phyloP scores from a whole-genome alignment of 2,329 filamentous ascomycete genomes.

The Alternaria arbusti region DNA sequence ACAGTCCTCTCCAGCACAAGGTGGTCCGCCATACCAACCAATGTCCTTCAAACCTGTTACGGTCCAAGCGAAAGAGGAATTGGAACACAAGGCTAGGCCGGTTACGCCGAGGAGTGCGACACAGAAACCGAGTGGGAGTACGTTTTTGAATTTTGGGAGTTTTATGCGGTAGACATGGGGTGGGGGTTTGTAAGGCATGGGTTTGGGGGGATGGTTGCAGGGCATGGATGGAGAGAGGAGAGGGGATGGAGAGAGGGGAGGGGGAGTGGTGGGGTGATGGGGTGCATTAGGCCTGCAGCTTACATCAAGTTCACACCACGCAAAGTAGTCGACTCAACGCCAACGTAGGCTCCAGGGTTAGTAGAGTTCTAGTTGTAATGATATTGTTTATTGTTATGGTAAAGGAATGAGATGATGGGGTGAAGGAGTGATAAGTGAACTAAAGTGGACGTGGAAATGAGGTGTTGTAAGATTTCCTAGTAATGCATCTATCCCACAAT shows the following conservation, averaged over 20 bases:
- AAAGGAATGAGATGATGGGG: neutral
- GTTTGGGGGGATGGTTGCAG: too few relatives aligned
- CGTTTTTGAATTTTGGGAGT: slow-evolving; percentile 10
- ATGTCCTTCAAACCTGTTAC: neutral
- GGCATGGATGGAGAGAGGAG: too few relatives aligned
- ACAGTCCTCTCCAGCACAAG: neutral
- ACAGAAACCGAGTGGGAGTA: neutral
- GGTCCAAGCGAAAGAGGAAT: neutral
- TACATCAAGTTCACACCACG: neutral
- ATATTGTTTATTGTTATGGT: neutral
- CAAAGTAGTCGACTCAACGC: neutral
- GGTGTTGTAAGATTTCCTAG: neutral
- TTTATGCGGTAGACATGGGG: slow-evolving; percentile 4
- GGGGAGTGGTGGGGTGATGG: neutral
- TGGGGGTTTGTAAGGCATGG: too few relatives aligned
- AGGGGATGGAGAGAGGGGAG: neutral
- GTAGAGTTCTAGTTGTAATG: neutral
- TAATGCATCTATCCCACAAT: neutral
- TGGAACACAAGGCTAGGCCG: neutral
- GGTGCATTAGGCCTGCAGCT: neutral
- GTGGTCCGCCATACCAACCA: neutral
- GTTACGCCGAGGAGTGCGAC: neutral
- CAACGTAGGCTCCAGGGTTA: neutral
- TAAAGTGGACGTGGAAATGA: neutral
- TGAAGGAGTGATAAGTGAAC: too few relatives aligned